A percentile compares a stretch with the other conserved stretches of the same genome.
These are phyloP conservation scores for Naganishia sp. DNA, from an alignment of 1,284 basidiomycete species.

Conservation along the genomic window DNA sequence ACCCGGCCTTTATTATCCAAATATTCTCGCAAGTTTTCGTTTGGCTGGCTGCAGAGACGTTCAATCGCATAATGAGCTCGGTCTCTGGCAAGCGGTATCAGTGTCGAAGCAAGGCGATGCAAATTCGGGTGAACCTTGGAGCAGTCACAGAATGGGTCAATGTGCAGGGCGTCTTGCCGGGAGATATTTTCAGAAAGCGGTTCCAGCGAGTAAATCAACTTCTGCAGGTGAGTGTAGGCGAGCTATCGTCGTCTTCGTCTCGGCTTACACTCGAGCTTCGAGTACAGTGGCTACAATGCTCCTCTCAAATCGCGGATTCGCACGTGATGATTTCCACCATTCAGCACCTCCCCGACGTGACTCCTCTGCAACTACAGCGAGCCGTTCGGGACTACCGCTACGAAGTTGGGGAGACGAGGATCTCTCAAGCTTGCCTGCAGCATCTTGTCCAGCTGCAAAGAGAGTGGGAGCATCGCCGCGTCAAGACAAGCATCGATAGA, in stretches of 20 bases:
- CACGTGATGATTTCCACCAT: constrained; percentile 84
- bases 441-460: constrained; percentile 91
- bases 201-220: constrained; percentile 83
- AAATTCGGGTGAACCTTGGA: constrained; percentile 85
- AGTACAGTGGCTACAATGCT: constrained; percentile 64
- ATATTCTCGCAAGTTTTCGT: constrained; percentile 81
- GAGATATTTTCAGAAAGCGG: constrained; percentile 71
- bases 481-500: constrained; percentile 76
- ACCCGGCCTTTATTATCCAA: constrained; percentile 85
- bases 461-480: constrained; percentile 88
- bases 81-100: constrained; percentile 83
- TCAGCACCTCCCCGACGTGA: constrained; percentile 79
- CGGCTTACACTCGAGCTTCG: constrained; percentile 34
- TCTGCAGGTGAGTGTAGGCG: constrained; percentile 63
- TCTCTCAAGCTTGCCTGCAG: constrained; percentile 92
- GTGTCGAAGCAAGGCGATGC: constrained; percentile 84
- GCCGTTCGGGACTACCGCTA: constrained; percentile 93
- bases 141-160: constrained; percentile 90
- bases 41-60: constrained; percentile 70
- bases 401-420: constrained; percentile 85
- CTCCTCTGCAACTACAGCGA: constrained; percentile 91
- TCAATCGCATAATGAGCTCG: constrained; percentile 75
- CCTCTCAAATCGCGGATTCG: constrained; percentile 79
- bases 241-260: constrained; percentile 16
- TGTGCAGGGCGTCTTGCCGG: constrained; percentile 64